These are phyloP conservation scores for Boletus semigastroideus DNA, from an alignment of 1,284 basidiomycete species.

Conservation along the genomic window DNA sequence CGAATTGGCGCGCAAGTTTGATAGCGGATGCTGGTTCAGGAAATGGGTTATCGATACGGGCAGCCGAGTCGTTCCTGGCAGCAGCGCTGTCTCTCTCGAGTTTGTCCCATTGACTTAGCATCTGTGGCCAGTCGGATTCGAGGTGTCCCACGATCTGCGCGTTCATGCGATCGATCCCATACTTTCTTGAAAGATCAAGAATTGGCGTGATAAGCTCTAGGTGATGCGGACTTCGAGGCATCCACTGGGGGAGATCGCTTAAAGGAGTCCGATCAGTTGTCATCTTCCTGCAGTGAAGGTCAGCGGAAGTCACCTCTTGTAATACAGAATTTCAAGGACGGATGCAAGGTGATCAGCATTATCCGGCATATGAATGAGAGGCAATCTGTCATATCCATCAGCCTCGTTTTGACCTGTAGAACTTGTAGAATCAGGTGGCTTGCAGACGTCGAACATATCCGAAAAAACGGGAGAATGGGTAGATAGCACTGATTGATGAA, in stretches of 20 bases:
- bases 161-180: conserved; percentile 9
- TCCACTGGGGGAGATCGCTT: conserved; percentile 9
- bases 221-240: conserved; percentile 5
- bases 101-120: conserved; percentile 10
- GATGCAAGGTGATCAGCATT: conserved; percentile 7
- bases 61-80: not conserved
- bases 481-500: conserved; percentile 17
- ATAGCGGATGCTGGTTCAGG: conserved; percentile 16
- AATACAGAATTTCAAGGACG: conserved; percentile 11
- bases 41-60: not conserved
- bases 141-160: conserved; percentile 7
- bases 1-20: conserved; percentile 5
- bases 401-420: not conserved
- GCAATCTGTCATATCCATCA: conserved; percentile 1
- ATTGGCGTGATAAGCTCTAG: conserved; percentile 6
- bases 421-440: not conserved
- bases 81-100: not conserved
- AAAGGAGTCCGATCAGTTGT: not conserved
- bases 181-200: conserved; percentile 11
- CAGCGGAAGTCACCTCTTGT: conserved; percentile 5
- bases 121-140: conserved; percentile 13
- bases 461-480: conserved; percentile 11
- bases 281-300: not conserved
- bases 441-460: conserved; percentile 11
- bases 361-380: conserved; percentile 9